Evolutionary conservation across 163 green algal genomes (phyloP), one percentile per base, ranked within the genome.

Genomic region (Chlorella variabilis): DNA sequence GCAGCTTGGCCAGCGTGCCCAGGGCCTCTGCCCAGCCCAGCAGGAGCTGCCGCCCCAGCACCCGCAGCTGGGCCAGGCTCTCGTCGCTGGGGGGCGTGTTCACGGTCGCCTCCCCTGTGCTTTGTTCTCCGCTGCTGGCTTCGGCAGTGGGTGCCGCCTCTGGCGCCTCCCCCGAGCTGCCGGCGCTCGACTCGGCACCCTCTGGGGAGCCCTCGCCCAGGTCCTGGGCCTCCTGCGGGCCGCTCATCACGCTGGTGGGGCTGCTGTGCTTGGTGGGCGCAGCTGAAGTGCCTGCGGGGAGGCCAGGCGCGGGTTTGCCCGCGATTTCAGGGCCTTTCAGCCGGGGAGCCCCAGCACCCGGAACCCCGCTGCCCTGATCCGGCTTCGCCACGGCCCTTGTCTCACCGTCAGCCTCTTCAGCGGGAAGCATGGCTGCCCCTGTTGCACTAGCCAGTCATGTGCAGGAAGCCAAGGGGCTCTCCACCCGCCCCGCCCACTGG

Each of bases 21-120:
- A 80, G 56, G 7, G 73, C 73, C 56, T 80, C 73, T 29, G 73
- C 73, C 73, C 73, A 80, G 56, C 73, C 73, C 73, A 70, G 73
- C 73, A 80, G 56, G 27, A 80, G 73, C 56, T 80, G 73, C 36
- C 73, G 54, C 34, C 73, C 73, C 54, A 80, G 38, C 38, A 17
- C 27, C 11, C 56, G 36, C 56, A 80, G 38, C 34, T 69, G 54
- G 27, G 39, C 56, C 27, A 80, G 73, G 36, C 38, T 39, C 73
- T 80, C 73, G 17, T 63, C 36, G 21, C 15, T 8, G 2, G 73
- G 39, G 11, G 48, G 31, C 38, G 73, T 20, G 20, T 21, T 29
- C 31, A 15, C 51, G 42, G 45, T 39, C 18, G 34, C 36, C 27
- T 68, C 9, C 15, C 6, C 23, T 23, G 23, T 66, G 34, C 3